Conservation (phyloP, 257 asterid genomes). For the Jasminum sambac region DNA sequence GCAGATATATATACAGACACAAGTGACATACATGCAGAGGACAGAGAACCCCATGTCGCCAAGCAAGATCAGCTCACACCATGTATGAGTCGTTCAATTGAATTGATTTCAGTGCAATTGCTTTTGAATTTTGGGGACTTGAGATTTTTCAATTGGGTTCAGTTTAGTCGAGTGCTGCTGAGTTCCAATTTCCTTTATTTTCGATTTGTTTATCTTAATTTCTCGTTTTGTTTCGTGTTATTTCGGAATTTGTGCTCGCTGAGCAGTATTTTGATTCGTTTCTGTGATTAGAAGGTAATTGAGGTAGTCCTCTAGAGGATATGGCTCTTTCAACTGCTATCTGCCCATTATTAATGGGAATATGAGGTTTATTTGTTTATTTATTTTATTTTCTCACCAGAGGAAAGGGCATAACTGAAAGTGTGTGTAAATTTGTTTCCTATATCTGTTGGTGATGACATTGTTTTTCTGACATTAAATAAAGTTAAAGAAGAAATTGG, state of each 20-base stretch:
- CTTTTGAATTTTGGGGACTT: neutral
- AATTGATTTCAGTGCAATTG: neutral
- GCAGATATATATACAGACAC: neutral
- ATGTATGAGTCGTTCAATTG: conserved; percentile 29
- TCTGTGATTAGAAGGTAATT: neutral
- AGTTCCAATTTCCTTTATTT: neutral
- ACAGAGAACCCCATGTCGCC: conserved; percentile 42
- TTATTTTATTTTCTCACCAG: neutral
- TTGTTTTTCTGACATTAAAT: neutral
- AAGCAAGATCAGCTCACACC: conserved; percentile 32
- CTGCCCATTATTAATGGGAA: neutral
- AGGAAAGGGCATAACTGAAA: neutral
- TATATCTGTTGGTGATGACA: neutral
- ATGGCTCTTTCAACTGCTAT: neutral
- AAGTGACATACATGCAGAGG: conserved; percentile 9
- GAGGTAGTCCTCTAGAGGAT: neutral
- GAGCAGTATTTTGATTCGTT: neutral
- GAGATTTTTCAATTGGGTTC: neutral
- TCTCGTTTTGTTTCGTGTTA: neutral
- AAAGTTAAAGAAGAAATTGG: neutral
- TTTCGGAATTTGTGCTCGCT: conserved; percentile 1
- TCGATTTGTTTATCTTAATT: neutral
- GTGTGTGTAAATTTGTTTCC: neutral
- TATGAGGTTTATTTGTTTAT: neutral
- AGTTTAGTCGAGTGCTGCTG: neutral